Conservation (phyloP, 768 basidiomycete species). For the Suillus lakei region DNA sequence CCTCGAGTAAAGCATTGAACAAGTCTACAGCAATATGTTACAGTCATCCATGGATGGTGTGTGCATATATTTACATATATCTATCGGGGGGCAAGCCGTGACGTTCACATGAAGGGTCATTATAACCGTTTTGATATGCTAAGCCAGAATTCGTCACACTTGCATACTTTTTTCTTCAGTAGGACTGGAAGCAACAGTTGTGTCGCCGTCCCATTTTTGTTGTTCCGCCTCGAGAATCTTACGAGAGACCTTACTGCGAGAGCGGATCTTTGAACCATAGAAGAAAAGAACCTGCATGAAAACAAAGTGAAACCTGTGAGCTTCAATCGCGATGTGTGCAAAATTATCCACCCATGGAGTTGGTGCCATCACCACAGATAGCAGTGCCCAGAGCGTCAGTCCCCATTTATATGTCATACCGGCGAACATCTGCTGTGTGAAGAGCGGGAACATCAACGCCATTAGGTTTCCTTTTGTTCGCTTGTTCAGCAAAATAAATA, state of each 20-base stretch:
- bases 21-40: too few relatives aligned
- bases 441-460: constrained; percentile 53
- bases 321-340: not conserved
- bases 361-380: constrained; percentile 48
- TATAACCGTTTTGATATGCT: too few relatives aligned
- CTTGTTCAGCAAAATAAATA: not conserved
- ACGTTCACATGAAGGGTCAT: not conserved
- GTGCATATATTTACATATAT: not conserved
- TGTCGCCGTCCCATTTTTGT: not conserved
- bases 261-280: constrained; percentile 38
- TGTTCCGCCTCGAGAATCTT: constrained; percentile 23
- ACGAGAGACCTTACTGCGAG: constrained; percentile 28
- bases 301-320: not conserved
- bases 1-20: too few relatives aligned
- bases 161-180: constrained; percentile 2
- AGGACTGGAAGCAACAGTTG: not conserved
- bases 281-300: constrained; percentile 30
- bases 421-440: constrained; percentile 51
- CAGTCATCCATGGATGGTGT: too few relatives aligned
- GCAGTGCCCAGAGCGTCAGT: constrained; percentile 44
- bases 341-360: constrained; percentile 46
- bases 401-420: constrained; percentile 54
- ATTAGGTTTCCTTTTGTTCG: constrained; percentile 39
- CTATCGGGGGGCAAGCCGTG: not conserved
- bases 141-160: not conserved